phyloP scores from a whole-genome alignment of 805 yeast species.

The Wickerhamomyces strasburgensis region DNA sequence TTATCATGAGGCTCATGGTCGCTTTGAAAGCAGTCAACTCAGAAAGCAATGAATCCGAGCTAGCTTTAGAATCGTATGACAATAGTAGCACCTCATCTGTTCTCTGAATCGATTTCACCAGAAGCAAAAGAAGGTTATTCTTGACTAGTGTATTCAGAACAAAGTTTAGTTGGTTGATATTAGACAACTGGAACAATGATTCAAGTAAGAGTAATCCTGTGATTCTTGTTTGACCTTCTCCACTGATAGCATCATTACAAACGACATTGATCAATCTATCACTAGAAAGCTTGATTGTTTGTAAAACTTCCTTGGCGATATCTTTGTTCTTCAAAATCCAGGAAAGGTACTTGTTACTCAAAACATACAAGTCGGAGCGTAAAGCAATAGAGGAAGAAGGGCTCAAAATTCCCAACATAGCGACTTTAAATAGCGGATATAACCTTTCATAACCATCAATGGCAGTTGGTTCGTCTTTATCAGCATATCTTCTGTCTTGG shows the following conservation, averaged over 20 bases:
- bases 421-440: slow-evolving; percentile 65
- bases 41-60: slow-evolving; percentile 53
- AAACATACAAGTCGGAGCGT: slow-evolving; percentile 74
- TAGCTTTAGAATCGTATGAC: slow-evolving; percentile 32
- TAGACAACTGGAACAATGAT: slow-evolving; percentile 52
- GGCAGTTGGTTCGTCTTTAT: slow-evolving; percentile 26
- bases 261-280: slow-evolving; percentile 62
- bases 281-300: slow-evolving; percentile 49
- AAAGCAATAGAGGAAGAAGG: slow-evolving; percentile 62
- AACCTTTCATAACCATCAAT: slow-evolving; percentile 50
- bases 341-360: slow-evolving; percentile 61
- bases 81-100: slow-evolving; percentile 57
- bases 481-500: slow-evolving; percentile 33
- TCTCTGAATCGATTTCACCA: slow-evolving; percentile 63
- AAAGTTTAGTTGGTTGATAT: slow-evolving; percentile 45
- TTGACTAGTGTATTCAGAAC: slow-evolving; percentile 57
- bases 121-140: slow-evolving; percentile 58
- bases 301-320: slow-evolving; percentile 42
- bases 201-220: slow-evolving; percentile 76
- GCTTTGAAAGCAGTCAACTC: slow-evolving; percentile 77
- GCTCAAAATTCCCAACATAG: slow-evolving; percentile 67
- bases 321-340: slow-evolving; percentile 40
- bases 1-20: slow-evolving; percentile 58
- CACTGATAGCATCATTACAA: slow-evolving; percentile 73
- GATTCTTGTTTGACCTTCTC: slow-evolving; percentile 72